These are phyloP conservation scores for Globisporangium canariense DNA, from an alignment of 352 stramenopile genomes.

Conservation along the genomic window DNA sequence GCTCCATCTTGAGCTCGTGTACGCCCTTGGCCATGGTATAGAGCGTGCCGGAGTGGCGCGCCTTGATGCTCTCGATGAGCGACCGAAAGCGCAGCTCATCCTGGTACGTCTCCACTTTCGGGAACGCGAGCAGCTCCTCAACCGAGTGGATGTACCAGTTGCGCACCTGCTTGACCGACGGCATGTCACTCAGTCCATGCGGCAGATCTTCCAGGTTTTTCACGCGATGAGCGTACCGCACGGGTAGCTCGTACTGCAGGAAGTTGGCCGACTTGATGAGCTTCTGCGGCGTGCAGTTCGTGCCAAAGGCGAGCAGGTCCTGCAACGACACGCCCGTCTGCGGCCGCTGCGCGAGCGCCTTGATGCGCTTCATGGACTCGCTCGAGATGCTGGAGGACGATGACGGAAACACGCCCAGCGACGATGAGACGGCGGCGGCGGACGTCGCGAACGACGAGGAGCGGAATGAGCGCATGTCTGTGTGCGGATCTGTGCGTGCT, in stretches of 20 bases:
- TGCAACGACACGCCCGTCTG: constrained; percentile 87
- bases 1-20: constrained; percentile 94
- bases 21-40: constrained; percentile 99
- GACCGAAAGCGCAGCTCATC: constrained; percentile 91
- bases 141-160: constrained; percentile 98
- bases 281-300: constrained; percentile 74
- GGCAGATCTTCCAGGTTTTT: constrained; percentile 95
- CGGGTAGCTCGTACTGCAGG: constrained; percentile 97
- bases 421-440: not conserved
- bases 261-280: constrained; percentile 94
- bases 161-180: constrained; percentile 92
- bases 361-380: constrained; percentile 47
- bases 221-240: constrained; percentile 95
- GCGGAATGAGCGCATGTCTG: constrained; percentile 16
- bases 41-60: constrained; percentile 95
- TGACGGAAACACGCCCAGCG: not conserved
- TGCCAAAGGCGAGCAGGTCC: constrained; percentile 87
- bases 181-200: constrained; percentile 93
- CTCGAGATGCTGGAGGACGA: not conserved
- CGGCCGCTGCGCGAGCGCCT: constrained; percentile 62
- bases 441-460: constrained; percentile 17
- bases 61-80: constrained; percentile 97
- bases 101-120: constrained; percentile 76
- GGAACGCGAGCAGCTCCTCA: constrained; percentile 90
- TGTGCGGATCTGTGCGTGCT: not conserved